phyloP scores from a whole-genome alignment of 805 yeast genomes.

The Helenozyma rhizophorensis region DNA sequence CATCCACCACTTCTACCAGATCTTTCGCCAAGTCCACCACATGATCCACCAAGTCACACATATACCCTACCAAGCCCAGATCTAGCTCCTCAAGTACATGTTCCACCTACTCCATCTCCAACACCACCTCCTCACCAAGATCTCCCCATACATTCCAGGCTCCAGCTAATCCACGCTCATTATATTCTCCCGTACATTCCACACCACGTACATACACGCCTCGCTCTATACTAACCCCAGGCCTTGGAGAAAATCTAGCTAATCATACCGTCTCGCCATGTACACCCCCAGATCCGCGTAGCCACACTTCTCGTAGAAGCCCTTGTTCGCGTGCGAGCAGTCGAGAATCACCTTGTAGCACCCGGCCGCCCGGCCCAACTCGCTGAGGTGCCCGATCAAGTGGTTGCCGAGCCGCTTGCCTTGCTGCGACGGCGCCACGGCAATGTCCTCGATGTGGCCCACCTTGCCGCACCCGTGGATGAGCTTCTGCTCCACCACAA shows the following conservation, averaged over 20 bases:
- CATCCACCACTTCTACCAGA: too few relatives aligned
- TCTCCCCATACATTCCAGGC: neutral
- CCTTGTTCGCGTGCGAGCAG: slow-evolving; percentile 77
- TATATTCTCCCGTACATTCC: too few relatives aligned
- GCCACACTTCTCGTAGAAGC: slow-evolving; percentile 88
- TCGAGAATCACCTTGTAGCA: slow-evolving; percentile 89
- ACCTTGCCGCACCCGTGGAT: slow-evolving; percentile 82
- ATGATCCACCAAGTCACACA: too few relatives aligned
- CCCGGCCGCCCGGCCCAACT: slow-evolving; percentile 54
- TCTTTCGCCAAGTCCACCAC: too few relatives aligned
- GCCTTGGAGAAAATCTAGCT: slow-evolving; percentile 30
- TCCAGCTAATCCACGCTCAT: too few relatives aligned
- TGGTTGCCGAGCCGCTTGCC: slow-evolving; percentile 77
- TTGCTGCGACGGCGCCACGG: slow-evolving; percentile 70
- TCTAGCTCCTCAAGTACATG: too few relatives aligned
- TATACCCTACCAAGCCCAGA: too few relatives aligned
- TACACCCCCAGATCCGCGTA: slow-evolving; percentile 61
- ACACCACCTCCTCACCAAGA: neutral
- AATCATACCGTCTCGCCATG: slow-evolving; percentile 51
- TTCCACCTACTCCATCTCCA: too few relatives aligned
- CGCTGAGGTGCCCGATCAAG: slow-evolving; percentile 58
- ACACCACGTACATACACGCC: neutral
- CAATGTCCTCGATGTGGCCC: slow-evolving; percentile 94
- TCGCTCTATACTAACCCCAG: slow-evolving; percentile 25
- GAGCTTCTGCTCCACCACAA: slow-evolving; percentile 73